These are phyloP conservation scores for Mortierella sp. DNA, from an alignment of 371 early-diverging fungal genomes.

Conservation along the genomic window DNA sequence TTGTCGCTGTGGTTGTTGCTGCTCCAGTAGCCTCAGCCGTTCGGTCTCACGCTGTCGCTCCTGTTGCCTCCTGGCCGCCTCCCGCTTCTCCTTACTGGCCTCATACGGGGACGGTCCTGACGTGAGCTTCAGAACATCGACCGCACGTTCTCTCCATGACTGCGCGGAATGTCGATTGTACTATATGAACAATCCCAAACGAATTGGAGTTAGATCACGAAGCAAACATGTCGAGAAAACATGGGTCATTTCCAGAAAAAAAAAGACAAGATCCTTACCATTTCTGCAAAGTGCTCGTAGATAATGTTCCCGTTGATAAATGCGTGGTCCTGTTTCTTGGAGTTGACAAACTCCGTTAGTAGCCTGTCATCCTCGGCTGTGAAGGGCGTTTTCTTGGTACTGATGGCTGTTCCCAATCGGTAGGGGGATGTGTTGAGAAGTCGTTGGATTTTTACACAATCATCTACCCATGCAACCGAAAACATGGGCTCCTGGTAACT, in stretches of 20 bases:
- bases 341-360: slow-evolving; percentile 15
- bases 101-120: slow-evolving; percentile 11
- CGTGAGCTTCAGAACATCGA: slow-evolving; percentile 26
- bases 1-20: neutral
- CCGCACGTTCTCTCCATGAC: slow-evolving; percentile 42
- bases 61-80: slow-evolving; percentile 1
- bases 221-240: neutral
- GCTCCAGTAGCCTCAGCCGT: neutral
- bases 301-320: slow-evolving; percentile 28
- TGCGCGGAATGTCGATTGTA: slow-evolving; percentile 23
- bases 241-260: neutral
- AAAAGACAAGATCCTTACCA: neutral
- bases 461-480: slow-evolving; percentile 33
- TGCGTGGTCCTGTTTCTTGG: neutral
- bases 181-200: slow-evolving; percentile 25
- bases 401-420: slow-evolving; percentile 10
- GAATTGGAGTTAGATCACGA: neutral
- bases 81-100: slow-evolving; percentile 19
- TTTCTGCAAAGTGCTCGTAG: slow-evolving; percentile 31
- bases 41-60: neutral
- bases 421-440: slow-evolving; percentile 16
- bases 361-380: slow-evolving; percentile 23
- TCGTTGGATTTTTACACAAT: slow-evolving; percentile 7
- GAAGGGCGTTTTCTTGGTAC: neutral
- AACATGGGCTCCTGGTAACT: slow-evolving; percentile 21